Percentiles rank a stretch among this genome's conserved stretches.
Conservation (phyloP, 2,329 filamentous ascomycete genomes). For the Sclerotinia minor region DNA sequence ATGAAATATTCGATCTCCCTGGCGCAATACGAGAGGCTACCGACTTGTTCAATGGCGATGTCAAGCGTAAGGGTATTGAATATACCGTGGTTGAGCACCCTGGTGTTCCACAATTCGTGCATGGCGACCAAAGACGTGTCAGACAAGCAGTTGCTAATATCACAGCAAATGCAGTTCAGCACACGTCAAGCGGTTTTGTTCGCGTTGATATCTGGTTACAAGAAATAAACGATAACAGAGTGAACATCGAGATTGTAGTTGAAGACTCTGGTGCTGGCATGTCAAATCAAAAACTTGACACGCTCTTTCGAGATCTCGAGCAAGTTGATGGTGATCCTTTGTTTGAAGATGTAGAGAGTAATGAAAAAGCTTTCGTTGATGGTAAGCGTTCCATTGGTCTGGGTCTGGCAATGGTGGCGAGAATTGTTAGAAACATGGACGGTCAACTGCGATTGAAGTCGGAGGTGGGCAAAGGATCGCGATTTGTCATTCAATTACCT, state of each 20-base stretch:
- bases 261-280: slow-evolving; percentile 75
- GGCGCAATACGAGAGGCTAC: slow-evolving; percentile 75
- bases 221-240: slow-evolving; percentile 53
- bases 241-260: slow-evolving; percentile 71
- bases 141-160: slow-evolving; percentile 82
- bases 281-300: slow-evolving; percentile 59
- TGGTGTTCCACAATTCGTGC: slow-evolving; percentile 67
- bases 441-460: slow-evolving; percentile 84
- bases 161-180: slow-evolving; percentile 79
- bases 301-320: slow-evolving; percentile 59
- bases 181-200: slow-evolving; percentile 68
- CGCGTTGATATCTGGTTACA: slow-evolving; percentile 68
- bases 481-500: slow-evolving; percentile 77
- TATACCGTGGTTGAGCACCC: slow-evolving; percentile 69
- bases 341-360: slow-evolving; percentile 38
- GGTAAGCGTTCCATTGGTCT: slow-evolving; percentile 65
- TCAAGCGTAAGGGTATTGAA: slow-evolving; percentile 69
- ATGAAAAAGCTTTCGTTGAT: slow-evolving; percentile 32
- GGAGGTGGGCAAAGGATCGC: slow-evolving; percentile 76
- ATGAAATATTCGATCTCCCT: slow-evolving; percentile 74
- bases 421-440: slow-evolving; percentile 86
- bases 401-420: slow-evolving; percentile 83
- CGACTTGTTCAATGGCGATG: slow-evolving; percentile 71
- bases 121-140: slow-evolving; percentile 78
- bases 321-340: slow-evolving; percentile 52